Evolutionary conservation across 2,329 filamentous ascomycete genomes (phyloP).

Genomic region (Aurifilum marmelostoma): DNA sequence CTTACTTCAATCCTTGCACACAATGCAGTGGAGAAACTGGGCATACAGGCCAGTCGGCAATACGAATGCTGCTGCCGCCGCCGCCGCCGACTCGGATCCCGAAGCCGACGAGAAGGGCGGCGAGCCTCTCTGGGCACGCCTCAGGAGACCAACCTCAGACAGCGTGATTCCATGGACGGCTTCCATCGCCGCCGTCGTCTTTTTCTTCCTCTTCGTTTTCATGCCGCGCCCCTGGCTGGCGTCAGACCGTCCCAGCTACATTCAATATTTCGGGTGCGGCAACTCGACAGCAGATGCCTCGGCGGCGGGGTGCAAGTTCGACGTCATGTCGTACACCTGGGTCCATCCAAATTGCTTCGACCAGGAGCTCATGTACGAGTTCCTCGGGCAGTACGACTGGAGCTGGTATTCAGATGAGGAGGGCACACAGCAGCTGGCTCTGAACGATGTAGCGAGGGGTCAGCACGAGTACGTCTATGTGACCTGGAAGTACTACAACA

Average conservation of each 20-base stretch:
- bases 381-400: slow-evolving; percentile 16
- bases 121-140: neutral
- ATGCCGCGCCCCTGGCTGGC: slow-evolving; percentile 20
- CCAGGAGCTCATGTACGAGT: slow-evolving; percentile 25
- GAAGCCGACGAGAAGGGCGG: slow-evolving; percentile 12
- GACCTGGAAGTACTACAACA: slow-evolving; percentile 21
- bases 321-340: slow-evolving; percentile 23
- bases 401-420: slow-evolving; percentile 16
- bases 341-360: slow-evolving; percentile 21
- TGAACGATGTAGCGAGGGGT: slow-evolving; percentile 8
- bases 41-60: slow-evolving; percentile 16
- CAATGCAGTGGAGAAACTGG: slow-evolving; percentile 21
- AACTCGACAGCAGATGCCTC: slow-evolving; percentile 20
- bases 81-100: slow-evolving; percentile 5
- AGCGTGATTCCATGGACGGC: neutral
- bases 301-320: slow-evolving; percentile 21
- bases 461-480: slow-evolving; percentile 21
- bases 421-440: slow-evolving; percentile 1
- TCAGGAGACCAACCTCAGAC: neutral
- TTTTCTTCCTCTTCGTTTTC: slow-evolving; percentile 15
- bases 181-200: slow-evolving; percentile 12
- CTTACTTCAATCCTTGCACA: neutral
- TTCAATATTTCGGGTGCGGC: slow-evolving; percentile 14
- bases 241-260: slow-evolving; percentile 8
- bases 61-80: neutral